Evolutionary conservation across 495 filamentous ascomycete genomes (phyloP).

Genomic region (Evernia prunastri): DNA sequence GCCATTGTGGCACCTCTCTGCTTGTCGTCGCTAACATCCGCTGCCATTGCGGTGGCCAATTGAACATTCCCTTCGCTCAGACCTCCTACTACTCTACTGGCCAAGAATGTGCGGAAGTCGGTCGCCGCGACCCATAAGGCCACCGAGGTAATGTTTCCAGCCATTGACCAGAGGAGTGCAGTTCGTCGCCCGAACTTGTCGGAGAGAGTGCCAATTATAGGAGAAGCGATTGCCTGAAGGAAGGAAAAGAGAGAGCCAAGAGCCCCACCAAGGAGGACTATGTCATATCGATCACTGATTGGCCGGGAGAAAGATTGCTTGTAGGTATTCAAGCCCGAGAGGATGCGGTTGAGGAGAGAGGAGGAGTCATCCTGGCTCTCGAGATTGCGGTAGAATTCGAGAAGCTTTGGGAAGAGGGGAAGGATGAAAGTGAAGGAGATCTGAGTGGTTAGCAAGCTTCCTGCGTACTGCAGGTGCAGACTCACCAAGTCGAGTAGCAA

Average conservation of each 20-base stretch:
- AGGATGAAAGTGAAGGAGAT: constrained; percentile 96
- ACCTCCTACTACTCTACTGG: constrained; percentile 84
- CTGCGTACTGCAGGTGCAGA: not conserved
- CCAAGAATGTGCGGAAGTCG: constrained; percentile 93
- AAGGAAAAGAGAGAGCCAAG: constrained; percentile 89
- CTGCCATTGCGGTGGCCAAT: constrained; percentile 91
- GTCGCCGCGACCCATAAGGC: constrained; percentile 87
- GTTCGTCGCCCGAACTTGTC: constrained; percentile 84
- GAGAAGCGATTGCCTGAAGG: constrained; percentile 87
- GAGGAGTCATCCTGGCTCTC: constrained; percentile 52
- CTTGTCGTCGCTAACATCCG: constrained; percentile 81
- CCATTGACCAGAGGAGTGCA: constrained; percentile 86
- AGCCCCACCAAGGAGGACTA: constrained; percentile 91
- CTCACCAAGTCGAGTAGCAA: constrained; percentile 63
- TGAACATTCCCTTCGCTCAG: constrained; percentile 97
- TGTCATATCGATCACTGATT: constrained; percentile 94
- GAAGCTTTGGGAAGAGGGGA: constrained; percentile 86
- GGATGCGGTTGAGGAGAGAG: constrained; percentile 68
- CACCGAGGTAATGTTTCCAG: constrained; percentile 88
- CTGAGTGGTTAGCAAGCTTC: constrained; percentile 35
- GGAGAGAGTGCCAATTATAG: constrained; percentile 80
- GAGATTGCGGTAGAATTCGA: constrained; percentile 84
- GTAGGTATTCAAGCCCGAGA: constrained; percentile 84
- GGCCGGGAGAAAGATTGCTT: constrained; percentile 89
- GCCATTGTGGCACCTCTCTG: constrained; percentile 88